phyloP scores from a whole-genome alignment of 805 yeast genomes.

The Schizosaccharomyces japonicus region DNA sequence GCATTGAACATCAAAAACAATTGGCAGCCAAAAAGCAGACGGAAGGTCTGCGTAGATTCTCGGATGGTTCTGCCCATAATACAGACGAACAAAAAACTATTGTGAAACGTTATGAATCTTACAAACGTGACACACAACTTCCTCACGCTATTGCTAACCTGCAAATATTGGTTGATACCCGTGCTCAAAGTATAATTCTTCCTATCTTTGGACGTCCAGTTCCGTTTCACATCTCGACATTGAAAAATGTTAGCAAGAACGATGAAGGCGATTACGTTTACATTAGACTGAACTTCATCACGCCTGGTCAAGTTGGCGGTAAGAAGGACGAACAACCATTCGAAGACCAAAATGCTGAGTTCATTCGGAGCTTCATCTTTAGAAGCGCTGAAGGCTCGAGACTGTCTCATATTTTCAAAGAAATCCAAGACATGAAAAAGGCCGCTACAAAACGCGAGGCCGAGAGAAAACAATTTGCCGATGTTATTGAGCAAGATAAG shows the following conservation, averaged over 20 bases:
- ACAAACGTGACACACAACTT: slow-evolving; percentile 76
- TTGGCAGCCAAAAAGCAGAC: slow-evolving; percentile 67
- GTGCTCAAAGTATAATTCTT: slow-evolving; percentile 64
- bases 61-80: slow-evolving; percentile 45
- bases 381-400: slow-evolving; percentile 79
- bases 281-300: slow-evolving; percentile 68
- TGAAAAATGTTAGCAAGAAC: slow-evolving; percentile 78
- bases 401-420: slow-evolving; percentile 70
- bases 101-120: slow-evolving; percentile 86
- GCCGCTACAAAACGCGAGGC: slow-evolving; percentile 75
- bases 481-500: slow-evolving; percentile 78
- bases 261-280: slow-evolving; percentile 93
- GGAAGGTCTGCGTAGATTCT: slow-evolving; percentile 64
- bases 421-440: slow-evolving; percentile 76
- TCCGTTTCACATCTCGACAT: slow-evolving; percentile 86
- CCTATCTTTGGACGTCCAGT: slow-evolving; percentile 93
- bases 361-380: slow-evolving; percentile 63
- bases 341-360: slow-evolving; percentile 72
- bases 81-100: slow-evolving; percentile 30
- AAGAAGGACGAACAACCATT: slow-evolving; percentile 46
- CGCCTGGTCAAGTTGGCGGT: slow-evolving; percentile 61
- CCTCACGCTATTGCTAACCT: slow-evolving; percentile 65
- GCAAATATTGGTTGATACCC: slow-evolving; percentile 65
- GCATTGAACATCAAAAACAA: slow-evolving; percentile 60
- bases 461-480: slow-evolving; percentile 77